These are phyloP conservation scores for Lipomyces oligophaga DNA, from an alignment of 805 yeast genomes.

Conservation along the genomic window DNA sequence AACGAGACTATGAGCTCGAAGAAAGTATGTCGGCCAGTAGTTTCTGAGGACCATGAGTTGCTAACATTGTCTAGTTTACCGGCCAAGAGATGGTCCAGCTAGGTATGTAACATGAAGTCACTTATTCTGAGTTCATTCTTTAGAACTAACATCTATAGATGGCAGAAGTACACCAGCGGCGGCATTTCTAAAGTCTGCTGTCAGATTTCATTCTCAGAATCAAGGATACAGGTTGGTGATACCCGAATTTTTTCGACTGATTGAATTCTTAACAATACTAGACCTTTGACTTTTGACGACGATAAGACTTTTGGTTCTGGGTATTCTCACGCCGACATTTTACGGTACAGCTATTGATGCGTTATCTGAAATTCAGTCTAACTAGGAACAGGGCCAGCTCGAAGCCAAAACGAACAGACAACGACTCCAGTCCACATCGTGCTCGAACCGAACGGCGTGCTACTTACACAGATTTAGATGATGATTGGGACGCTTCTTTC, in stretches of 20 bases:
- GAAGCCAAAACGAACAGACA: conserved; percentile 2
- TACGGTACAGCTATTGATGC: conserved; percentile 19
- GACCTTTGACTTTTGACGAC: conserved; percentile 26
- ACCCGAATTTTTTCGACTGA: not conserved
- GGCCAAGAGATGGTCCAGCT: conserved; percentile 43
- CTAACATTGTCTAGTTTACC: conserved; percentile 3
- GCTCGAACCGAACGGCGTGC: conserved; percentile 10
- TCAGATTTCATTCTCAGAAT: conserved; percentile 33
- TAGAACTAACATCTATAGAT: not conserved
- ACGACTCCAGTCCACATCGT: conserved; percentile 1
- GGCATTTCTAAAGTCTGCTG: conserved; percentile 12
- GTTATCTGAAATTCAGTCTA: not conserved
- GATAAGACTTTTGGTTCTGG: conserved; percentile 54
- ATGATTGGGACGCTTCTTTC: conserved; percentile 87
- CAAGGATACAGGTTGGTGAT: conserved; percentile 40
- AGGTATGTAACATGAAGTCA: conserved; percentile 24
- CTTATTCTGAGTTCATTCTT: not conserved
- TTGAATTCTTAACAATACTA: conserved; percentile 2
- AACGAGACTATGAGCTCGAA: conserved; percentile 13
- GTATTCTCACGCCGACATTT: conserved; percentile 51
- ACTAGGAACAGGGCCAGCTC: not conserved
- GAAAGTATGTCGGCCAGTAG: conserved; percentile 4
- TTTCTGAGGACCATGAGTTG: not conserved
- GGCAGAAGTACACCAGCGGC: conserved; percentile 28
- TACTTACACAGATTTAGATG: conserved; percentile 68